Evolutionary conservation across 2,329 filamentous ascomycete species (phyloP).

Genomic region (Talaromyces sp.): DNA sequence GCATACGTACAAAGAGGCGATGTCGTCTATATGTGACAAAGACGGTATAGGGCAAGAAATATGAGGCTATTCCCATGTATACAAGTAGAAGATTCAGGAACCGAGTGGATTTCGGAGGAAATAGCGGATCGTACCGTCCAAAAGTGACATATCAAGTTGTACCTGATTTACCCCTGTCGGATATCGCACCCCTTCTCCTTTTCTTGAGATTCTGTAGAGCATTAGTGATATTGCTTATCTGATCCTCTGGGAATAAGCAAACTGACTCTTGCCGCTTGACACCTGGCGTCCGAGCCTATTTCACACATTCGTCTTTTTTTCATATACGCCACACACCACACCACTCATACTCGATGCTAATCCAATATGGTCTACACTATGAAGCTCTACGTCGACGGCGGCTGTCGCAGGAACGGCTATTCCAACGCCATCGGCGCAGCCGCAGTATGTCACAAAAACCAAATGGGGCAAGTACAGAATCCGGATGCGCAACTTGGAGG

Average conservation of each 20-base stretch:
- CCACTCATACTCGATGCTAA: too few relatives aligned
- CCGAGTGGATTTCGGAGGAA: too few relatives aligned
- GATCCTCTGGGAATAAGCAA: too few relatives aligned
- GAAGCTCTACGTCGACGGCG: constrained; percentile 8
- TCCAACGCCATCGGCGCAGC: neutral
- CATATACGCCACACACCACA: too few relatives aligned
- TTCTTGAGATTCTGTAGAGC: too few relatives aligned
- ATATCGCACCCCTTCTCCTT: too few relatives aligned
- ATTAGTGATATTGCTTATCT: too few relatives aligned
- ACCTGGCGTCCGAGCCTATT: too few relatives aligned
- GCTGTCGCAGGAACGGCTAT: neutral
- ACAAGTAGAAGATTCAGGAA: neutral
- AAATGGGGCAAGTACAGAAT: neutral
- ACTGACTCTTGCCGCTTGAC: too few relatives aligned
- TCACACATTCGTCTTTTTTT: too few relatives aligned
- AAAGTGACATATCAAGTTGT: neutral
- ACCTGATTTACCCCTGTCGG: too few relatives aligned
- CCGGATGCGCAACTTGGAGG: neutral
- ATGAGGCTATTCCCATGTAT: neutral
- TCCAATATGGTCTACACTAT: neutral
- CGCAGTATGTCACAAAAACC: neutral
- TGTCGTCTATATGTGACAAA: neutral
- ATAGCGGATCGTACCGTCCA: neutral
- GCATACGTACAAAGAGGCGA: neutral
- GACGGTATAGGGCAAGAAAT: neutral